These are phyloP conservation scores for Sugiyamaella boreocaroliniensis DNA, from an alignment of 805 yeast genomes.

Conservation along the genomic window DNA sequence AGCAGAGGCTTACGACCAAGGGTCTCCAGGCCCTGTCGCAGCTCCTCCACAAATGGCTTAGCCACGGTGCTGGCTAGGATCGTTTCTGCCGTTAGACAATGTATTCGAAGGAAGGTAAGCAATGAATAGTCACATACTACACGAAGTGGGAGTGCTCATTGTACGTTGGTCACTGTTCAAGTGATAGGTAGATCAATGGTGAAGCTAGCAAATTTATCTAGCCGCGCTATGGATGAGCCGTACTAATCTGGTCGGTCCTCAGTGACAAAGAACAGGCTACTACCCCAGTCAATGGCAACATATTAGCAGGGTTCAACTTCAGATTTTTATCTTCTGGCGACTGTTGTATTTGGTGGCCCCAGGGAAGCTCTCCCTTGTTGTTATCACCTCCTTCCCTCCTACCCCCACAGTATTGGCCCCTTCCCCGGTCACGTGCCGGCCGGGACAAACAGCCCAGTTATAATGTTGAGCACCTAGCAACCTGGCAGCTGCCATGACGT, in stretches of 20 bases:
- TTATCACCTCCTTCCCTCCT: no score
- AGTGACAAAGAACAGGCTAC: no score
- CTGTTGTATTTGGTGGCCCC: no score
- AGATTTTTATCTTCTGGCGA: no score
- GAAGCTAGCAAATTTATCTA: neutral
- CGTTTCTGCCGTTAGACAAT: slow-evolving; percentile 34
- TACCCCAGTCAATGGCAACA: no score
- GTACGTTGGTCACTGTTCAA: neutral
- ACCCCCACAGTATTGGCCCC: neutral
- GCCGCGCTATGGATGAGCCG: neutral
- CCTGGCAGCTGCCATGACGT: neutral
- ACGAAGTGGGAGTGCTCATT: slow-evolving; percentile 3
- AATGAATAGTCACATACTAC: slow-evolving; percentile 1
- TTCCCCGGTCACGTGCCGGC: neutral
- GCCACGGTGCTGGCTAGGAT: slow-evolving; percentile 85
- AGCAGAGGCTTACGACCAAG: slow-evolving; percentile 60
- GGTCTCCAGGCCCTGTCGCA: slow-evolving; percentile 47
- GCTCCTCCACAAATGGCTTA: slow-evolving; percentile 70
- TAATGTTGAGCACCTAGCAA: neutral
- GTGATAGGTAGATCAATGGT: neutral
- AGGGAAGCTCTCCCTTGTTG: no score
- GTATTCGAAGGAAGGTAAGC: neutral
- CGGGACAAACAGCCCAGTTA: neutral
- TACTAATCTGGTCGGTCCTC: no score
- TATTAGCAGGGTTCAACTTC: no score